A percentile compares a stretch with the other conserved stretches of the same genome.
phyloP scores from a whole-genome alignment of 208 protist genomes.

The Leishmania aethiopica region DNA sequence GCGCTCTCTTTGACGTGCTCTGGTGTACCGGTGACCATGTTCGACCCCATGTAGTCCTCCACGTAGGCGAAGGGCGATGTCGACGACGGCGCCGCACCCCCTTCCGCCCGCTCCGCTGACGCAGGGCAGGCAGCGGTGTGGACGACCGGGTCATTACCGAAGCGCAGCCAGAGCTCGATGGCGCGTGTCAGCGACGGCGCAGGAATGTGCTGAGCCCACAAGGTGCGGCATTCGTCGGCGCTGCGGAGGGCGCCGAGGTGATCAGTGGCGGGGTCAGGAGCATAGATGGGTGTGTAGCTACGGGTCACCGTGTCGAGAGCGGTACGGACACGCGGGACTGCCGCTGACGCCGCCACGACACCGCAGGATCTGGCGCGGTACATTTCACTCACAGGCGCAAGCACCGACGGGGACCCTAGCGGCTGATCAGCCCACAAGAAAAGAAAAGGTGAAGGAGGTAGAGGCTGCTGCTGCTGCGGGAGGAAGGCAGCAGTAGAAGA shows the following conservation, averaged over 20 bases:
- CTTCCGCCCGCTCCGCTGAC: not conserved
- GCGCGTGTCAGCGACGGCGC: slow-evolving; percentile 47
- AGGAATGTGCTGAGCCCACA: slow-evolving; percentile 55
- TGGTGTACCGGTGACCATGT: slow-evolving; percentile 53
- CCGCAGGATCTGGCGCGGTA: slow-evolving; percentile 11
- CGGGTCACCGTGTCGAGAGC: slow-evolving; percentile 22
- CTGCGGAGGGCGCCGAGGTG: slow-evolving; percentile 45
- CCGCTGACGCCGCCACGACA: slow-evolving; percentile 3
- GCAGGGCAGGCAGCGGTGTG: slow-evolving; percentile 41
- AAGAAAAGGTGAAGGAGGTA: not conserved
- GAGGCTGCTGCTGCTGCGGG: not conserved
- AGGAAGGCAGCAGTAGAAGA: not conserved
- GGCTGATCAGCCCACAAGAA: not conserved
- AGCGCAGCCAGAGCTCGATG: slow-evolving; percentile 77
- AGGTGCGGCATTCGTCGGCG: slow-evolving; percentile 58
- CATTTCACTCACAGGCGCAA: not conserved
- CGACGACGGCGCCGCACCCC: not conserved
- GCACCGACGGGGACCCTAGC: not conserved
- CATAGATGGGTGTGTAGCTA: slow-evolving; percentile 81
- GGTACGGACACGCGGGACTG: not conserved
- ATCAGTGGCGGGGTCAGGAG: slow-evolving; percentile 44
- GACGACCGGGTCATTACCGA: slow-evolving; percentile 89
- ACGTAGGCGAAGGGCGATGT: slow-evolving; percentile 78
- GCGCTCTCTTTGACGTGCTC: slow-evolving; percentile 68
- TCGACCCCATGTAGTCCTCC: slow-evolving; percentile 90